phyloP scores from a whole-genome alignment of 78 protist genomes.

The Guillardia theta region DNA sequence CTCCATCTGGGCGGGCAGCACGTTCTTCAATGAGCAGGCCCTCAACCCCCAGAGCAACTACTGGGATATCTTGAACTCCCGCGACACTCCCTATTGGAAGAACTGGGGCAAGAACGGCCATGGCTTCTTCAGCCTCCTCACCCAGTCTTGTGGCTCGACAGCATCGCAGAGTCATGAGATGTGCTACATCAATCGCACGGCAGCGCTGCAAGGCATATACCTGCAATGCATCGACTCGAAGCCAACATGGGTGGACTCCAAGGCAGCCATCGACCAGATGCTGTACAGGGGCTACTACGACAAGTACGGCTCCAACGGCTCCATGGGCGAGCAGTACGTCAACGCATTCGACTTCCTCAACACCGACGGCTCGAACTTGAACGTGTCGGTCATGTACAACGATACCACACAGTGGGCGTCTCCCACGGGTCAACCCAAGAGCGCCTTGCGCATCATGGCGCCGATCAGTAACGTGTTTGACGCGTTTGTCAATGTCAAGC shows the following conservation, averaged over 20 bases:
- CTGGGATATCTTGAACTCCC: too few species aligned
- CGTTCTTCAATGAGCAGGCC: not conserved
- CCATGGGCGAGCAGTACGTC: not conserved
- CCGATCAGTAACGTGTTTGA: not conserved
- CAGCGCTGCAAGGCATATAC: too few species aligned
- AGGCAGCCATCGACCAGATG: not conserved
- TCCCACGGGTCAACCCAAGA: not conserved
- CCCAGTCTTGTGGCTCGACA: too few species aligned
- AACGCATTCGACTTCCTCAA: not conserved
- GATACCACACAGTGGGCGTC: not conserved
- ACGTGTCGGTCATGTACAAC: not conserved
- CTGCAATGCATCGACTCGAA: not conserved
- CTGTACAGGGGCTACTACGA: not conserved
- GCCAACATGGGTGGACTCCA: not conserved
- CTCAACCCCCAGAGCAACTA: too few species aligned
- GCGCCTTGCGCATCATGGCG: not conserved
- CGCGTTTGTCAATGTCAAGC: not conserved
- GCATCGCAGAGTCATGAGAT: not conserved
- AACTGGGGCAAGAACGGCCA: too few species aligned
- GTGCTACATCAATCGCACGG: not conserved
- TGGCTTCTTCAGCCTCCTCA: too few species aligned
- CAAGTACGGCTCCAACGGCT: not conserved
- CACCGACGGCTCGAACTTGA: not conserved
- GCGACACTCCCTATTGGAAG: too few species aligned
- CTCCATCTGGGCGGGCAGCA: not conserved